Percentiles rank a stretch among this genome's conserved stretches.
These are phyloP conservation scores for Phytophthora macrochlamydospora DNA, from an alignment of 352 stramenopile species.

Conservation along the genomic window DNA sequence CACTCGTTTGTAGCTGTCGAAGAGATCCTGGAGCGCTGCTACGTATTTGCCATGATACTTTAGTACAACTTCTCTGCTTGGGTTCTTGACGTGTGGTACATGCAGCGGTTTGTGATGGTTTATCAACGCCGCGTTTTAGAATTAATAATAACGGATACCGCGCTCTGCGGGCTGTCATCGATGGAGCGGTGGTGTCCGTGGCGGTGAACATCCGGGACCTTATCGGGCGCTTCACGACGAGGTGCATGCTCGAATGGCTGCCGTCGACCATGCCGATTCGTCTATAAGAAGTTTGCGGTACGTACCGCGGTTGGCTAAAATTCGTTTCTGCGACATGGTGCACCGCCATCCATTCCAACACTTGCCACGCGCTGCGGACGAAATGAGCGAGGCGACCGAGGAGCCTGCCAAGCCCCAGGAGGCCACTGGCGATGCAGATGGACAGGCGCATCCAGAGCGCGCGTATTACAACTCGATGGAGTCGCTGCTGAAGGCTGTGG, in stretches of 20 bases:
- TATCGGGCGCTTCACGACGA: no score
- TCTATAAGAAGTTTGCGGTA: no score
- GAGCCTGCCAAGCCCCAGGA: slow-evolving; percentile 14
- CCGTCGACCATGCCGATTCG: no score
- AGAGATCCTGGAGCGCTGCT: slow-evolving; percentile 77
- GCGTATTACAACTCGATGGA: slow-evolving; percentile 66
- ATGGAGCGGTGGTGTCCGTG: no score
- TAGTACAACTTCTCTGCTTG: slow-evolving; percentile 86
- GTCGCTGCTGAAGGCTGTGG: slow-evolving; percentile 74
- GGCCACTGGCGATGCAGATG: slow-evolving; percentile 5
- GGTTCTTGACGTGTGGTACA: slow-evolving; percentile 86
- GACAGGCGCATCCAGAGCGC: slow-evolving; percentile 44
- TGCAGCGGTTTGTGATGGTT: slow-evolving; percentile 77
- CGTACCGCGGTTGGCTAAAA: no score
- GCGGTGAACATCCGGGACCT: no score
- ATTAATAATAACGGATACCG: no score
- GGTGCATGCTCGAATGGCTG: no score
- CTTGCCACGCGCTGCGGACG: not conserved
- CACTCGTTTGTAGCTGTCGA: slow-evolving; percentile 84
- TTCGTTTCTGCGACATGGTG: no score
- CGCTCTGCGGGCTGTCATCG: no score
- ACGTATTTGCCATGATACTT: slow-evolving; percentile 93
- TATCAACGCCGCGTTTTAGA: no score
- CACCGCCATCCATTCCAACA: no score
- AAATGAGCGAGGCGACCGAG: slow-evolving; percentile 34